A percentile compares a stretch with the other conserved stretches of the same genome.
Conservation (phyloP, 31 red algal species). For the Asparagopsis taxiformis region DNA sequence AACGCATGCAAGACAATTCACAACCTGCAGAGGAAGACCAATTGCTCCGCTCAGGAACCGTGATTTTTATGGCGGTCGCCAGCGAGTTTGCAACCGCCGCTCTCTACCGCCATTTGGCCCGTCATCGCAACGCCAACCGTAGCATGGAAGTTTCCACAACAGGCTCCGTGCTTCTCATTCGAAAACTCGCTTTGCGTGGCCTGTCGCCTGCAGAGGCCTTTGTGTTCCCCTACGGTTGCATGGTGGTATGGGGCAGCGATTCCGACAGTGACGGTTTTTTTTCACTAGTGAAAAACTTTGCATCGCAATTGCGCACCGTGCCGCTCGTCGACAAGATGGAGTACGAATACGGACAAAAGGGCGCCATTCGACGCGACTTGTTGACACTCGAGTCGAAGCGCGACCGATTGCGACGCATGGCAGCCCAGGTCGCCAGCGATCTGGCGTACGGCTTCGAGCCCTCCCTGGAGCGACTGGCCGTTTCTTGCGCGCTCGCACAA, state of each 20-base stretch:
- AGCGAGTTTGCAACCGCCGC: slow-evolving; percentile 29
- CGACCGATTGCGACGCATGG: neutral
- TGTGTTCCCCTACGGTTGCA: slow-evolving; percentile 56
- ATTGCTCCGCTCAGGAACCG: too few relatives aligned
- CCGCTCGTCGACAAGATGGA: slow-evolving; percentile 33
- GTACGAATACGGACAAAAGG: slow-evolving; percentile 6
- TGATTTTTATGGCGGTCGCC: slow-evolving; percentile 45
- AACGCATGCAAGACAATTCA: too few relatives aligned
- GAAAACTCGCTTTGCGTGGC: neutral
- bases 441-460: slow-evolving; percentile 24
- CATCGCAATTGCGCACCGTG: slow-evolving; percentile 9
- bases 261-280: slow-evolving; percentile 30
- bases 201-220: slow-evolving; percentile 22
- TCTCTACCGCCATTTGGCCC: slow-evolving; percentile 18
- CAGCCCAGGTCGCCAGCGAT: neutral
- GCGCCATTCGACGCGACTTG: slow-evolving; percentile 19
- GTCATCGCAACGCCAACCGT: neutral
- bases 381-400: slow-evolving; percentile 26
- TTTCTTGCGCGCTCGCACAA: slow-evolving; percentile 86
- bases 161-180: slow-evolving; percentile 24
- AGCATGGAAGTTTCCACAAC: slow-evolving; percentile 5
- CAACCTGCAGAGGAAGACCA: too few relatives aligned
- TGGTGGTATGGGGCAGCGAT: slow-evolving; percentile 42
- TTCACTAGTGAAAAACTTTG: slow-evolving; percentile 21
- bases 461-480: slow-evolving; percentile 70